Conservation (phyloP, 2,329 filamentous ascomycete species). For the Myrmaecium sp. region DNA sequence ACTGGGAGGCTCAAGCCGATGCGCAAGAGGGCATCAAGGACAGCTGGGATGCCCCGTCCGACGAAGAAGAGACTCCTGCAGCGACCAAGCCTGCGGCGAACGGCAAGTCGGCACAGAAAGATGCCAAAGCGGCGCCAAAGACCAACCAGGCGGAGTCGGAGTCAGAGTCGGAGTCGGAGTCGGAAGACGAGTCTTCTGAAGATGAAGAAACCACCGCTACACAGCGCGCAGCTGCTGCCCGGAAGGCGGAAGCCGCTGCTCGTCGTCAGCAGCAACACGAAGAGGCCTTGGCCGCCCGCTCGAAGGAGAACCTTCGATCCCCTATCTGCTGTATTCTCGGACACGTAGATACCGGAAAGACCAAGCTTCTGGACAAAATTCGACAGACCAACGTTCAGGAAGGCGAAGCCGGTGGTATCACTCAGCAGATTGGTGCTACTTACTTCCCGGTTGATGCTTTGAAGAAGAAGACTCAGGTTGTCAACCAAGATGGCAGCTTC, state of each 20-base stretch:
- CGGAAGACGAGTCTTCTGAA: slow-evolving; percentile 46
- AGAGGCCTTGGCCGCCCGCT: slow-evolving; percentile 77
- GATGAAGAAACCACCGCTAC: slow-evolving; percentile 63
- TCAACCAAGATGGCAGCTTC: slow-evolving; percentile 79
- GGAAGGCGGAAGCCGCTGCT: slow-evolving; percentile 78
- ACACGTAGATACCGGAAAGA: slow-evolving; percentile 99
- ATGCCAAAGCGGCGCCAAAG: slow-evolving; percentile 10
- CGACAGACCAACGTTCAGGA: slow-evolving; percentile 97
- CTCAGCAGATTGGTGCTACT: slow-evolving; percentile 97
- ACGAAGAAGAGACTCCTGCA: slow-evolving; percentile 40
- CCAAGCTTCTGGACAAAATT: slow-evolving; percentile 97
- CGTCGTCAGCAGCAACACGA: slow-evolving; percentile 80
- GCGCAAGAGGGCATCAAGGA: slow-evolving; percentile 69
- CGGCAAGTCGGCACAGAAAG: slow-evolving; percentile 6
- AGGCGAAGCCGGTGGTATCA: slow-evolving; percentile 97
- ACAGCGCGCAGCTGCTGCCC: slow-evolving; percentile 52
- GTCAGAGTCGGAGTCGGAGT: slow-evolving; percentile 33
- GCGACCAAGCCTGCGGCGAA: slow-evolving; percentile 17
- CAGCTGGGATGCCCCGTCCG: slow-evolving; percentile 80
- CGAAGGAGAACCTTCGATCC: slow-evolving; percentile 85
- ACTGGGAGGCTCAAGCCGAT: slow-evolving; percentile 75
- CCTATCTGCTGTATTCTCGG: slow-evolving; percentile 99
- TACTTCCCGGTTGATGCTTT: slow-evolving; percentile 96
- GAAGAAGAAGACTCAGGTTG: slow-evolving; percentile 77
- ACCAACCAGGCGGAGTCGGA: slow-evolving; percentile 19